phyloP scores from a whole-genome alignment of 768 basidiomycete genomes.

The Calocybe gangraenosa region DNA sequence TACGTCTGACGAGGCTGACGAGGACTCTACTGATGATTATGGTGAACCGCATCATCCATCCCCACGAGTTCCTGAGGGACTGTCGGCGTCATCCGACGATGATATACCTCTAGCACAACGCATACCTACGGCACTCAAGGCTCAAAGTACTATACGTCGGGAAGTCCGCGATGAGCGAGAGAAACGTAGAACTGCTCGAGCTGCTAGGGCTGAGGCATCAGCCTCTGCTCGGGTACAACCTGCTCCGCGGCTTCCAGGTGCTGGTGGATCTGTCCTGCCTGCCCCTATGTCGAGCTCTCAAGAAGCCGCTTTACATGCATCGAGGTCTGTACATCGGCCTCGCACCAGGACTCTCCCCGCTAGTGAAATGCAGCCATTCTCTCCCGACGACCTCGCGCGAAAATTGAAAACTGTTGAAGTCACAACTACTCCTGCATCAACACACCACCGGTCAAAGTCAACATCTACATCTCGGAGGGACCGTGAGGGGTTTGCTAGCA shows the following conservation, averaged over 20 bases:
- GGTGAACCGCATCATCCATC: slow-evolving; percentile 23
- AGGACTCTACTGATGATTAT: slow-evolving; percentile 37
- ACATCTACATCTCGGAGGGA: slow-evolving; percentile 8
- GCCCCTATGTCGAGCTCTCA: slow-evolving; percentile 27
- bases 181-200: slow-evolving; percentile 48
- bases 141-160: slow-evolving; percentile 75
- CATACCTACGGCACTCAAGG: slow-evolving; percentile 78
- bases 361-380: slow-evolving; percentile 35
- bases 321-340: slow-evolving; percentile 29
- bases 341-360: slow-evolving; percentile 43
- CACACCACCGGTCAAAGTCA: slow-evolving; percentile 5
- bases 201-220: slow-evolving; percentile 22
- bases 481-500: not conserved
- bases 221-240: slow-evolving; percentile 22
- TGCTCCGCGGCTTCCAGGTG: slow-evolving; percentile 35
- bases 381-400: slow-evolving; percentile 54
- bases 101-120: slow-evolving; percentile 80
- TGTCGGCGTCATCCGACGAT: slow-evolving; percentile 49
- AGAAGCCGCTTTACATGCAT: slow-evolving; percentile 34
- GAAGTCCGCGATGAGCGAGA: slow-evolving; percentile 69
- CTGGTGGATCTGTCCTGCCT: slow-evolving; percentile 16
- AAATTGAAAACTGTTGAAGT: slow-evolving; percentile 52
- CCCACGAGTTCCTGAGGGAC: slow-evolving; percentile 5
- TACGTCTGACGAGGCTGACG: slow-evolving; percentile 39
- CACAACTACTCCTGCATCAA: slow-evolving; percentile 18